Percentiles rank a stretch among this genome's conserved stretches.
Conservation (phyloP, 768 basidiomycete genomes). For the Mycena rebaudengoi region DNA sequence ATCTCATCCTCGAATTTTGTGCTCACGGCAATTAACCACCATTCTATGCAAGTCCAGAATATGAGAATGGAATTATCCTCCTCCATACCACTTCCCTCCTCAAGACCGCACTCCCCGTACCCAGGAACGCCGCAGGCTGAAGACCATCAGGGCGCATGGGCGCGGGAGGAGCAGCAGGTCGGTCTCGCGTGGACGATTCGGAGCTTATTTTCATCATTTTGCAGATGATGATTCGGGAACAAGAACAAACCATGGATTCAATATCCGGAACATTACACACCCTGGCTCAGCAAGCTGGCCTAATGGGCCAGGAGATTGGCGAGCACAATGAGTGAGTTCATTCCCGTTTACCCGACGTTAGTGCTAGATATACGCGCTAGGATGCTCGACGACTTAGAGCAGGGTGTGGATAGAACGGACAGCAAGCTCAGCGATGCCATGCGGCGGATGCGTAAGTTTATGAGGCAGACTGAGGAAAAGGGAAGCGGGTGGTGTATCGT, state of each 20-base stretch:
- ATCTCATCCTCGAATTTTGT: background rate
- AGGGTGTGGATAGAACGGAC: conserved; percentile 75
- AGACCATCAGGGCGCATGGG: conserved; percentile 83
- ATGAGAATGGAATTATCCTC: conserved; percentile 72
- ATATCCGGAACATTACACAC: conserved; percentile 89
- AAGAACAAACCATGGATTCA: conserved; percentile 88
- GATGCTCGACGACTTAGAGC: conserved; percentile 81
- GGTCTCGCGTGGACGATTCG: background rate
- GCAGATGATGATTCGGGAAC: conserved; percentile 82
- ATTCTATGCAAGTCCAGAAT: conserved; percentile 63
- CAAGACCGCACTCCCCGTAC: conserved; percentile 43
- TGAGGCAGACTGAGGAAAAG: conserved; percentile 89
- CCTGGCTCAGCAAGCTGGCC: conserved; percentile 87
- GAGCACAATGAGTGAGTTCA: conserved; percentile 86
- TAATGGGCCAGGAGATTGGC: conserved; percentile 92
- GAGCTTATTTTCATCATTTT: background rate
- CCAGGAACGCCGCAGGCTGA: conserved; percentile 40
- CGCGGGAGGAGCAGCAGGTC: conserved; percentile 86
- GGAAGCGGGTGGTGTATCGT: conserved; percentile 92
- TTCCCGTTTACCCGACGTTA: background rate
- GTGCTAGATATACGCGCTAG: conserved; percentile 47
- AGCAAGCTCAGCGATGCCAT: conserved; percentile 71
- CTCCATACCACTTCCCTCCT: conserved; percentile 32
- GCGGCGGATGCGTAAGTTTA: conserved; percentile 77
- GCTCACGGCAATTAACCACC: conserved; percentile 33